These are phyloP conservation scores for Exophiala calicioides DNA, from an alignment of 2,329 filamentous ascomycete species.

Conservation along the genomic window DNA sequence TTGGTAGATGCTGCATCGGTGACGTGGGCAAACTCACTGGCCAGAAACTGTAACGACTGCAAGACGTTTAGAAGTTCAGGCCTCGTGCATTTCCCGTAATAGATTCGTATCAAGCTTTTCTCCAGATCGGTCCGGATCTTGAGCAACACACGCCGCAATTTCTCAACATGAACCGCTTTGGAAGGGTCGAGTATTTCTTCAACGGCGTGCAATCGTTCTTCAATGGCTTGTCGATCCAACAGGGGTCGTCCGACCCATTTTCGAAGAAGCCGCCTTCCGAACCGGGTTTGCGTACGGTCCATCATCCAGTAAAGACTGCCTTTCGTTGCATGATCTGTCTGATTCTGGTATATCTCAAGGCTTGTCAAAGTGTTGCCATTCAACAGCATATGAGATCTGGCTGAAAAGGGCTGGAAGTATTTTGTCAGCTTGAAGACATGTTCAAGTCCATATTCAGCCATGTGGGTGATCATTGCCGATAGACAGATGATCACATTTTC, in stretches of 20 bases:
- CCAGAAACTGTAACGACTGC: conserved; percentile 80
- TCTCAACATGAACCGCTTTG: conserved; percentile 68
- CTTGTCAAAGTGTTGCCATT: conserved; percentile 94
- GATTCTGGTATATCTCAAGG: conserved; percentile 92
- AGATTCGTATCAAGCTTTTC: conserved; percentile 89
- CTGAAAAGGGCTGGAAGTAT: conserved; percentile 95
- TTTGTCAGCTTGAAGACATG: conserved; percentile 96
- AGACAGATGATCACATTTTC: conserved; percentile 87
- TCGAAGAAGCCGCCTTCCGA: conserved; percentile 81
- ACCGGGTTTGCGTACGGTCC: conserved; percentile 86
- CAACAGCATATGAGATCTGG: conserved; percentile 90
- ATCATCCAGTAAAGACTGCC: conserved; percentile 95
- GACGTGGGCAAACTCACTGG: conserved; percentile 71
- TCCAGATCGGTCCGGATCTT: conserved; percentile 81
- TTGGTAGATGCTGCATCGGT: conserved; percentile 66
- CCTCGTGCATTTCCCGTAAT: conserved; percentile 92
- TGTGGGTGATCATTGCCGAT: conserved; percentile 92
- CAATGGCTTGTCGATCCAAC: conserved; percentile 71
- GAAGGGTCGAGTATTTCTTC: conserved; percentile 76
- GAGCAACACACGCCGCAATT: conserved; percentile 69
- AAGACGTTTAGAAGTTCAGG: conserved; percentile 83
- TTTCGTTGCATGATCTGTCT: conserved; percentile 79
- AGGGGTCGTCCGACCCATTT: conserved; percentile 95
- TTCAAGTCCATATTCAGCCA: conserved; percentile 88
- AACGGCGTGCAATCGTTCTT: conserved; percentile 79